Evolutionary conservation across 371 early-diverging fungal species (phyloP).

Genomic region (Conidiobolus incongruus): DNA sequence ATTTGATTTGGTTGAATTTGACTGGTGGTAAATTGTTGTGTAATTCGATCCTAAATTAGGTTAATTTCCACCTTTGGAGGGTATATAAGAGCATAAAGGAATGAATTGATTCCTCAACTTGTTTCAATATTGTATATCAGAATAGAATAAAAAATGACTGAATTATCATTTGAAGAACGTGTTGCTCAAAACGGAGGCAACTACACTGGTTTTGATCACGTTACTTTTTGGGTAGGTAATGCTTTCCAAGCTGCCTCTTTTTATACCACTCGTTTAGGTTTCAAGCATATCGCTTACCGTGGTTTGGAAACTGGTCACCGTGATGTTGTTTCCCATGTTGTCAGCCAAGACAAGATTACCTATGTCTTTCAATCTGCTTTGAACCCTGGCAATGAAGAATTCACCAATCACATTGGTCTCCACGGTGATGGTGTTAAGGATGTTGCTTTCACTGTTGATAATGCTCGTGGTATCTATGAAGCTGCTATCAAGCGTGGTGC

Average conservation of each 20-base stretch:
- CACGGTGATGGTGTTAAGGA: constrained; percentile 94
- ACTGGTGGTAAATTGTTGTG: too few relatives aligned
- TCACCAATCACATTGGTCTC: constrained; percentile 42
- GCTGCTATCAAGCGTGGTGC: constrained; percentile 76
- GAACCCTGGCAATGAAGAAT: constrained; percentile 50
- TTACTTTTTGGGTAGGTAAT: constrained; percentile 74
- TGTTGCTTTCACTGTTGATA: constrained; percentile 85
- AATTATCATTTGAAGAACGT: too few relatives aligned
- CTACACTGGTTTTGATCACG: constrained; percentile 35
- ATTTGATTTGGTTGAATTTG: too few relatives aligned
- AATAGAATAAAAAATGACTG: too few relatives aligned
- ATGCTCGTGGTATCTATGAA: constrained; percentile 51
- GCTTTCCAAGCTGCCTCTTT: constrained; percentile 88
- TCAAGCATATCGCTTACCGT: constrained; percentile 74
- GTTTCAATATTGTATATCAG: too few relatives aligned
- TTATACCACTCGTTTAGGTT: constrained; percentile 74
- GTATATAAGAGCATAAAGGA: too few relatives aligned
- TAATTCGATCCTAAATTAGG: too few relatives aligned
- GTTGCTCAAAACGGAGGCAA: constrained; percentile 7
- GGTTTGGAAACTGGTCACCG: constrained; percentile 89
- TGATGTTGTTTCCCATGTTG: constrained; percentile 66
- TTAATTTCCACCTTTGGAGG: too few relatives aligned
- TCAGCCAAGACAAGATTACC: constrained; percentile 49
- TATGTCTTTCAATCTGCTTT: constrained; percentile 85
- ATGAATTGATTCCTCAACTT: too few relatives aligned